These are phyloP conservation scores for Physocladia obscura DNA, from an alignment of 192 early-diverging fungal species.

Conservation along the genomic window DNA sequence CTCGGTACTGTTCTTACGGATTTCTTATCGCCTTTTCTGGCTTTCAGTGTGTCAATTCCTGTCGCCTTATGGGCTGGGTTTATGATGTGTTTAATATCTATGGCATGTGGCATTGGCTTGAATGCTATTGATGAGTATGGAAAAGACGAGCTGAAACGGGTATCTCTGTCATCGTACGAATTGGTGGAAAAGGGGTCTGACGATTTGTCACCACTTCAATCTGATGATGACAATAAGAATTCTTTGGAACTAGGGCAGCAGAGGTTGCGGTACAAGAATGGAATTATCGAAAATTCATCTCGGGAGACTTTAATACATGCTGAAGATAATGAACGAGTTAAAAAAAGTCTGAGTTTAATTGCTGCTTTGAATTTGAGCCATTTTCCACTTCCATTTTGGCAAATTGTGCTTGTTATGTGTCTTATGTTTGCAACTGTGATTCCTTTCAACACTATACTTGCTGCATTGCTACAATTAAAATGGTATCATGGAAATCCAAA, in stretches of 20 bases:
- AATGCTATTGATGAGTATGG: constrained; percentile 37
- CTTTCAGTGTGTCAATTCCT: constrained; percentile 35
- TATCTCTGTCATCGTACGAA: constrained; percentile 5
- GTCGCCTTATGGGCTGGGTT: constrained; percentile 53
- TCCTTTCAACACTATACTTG: constrained; percentile 67
- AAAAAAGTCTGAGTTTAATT: background rate
- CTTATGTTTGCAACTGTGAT: constrained; percentile 56
- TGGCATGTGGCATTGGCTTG: constrained; percentile 28
- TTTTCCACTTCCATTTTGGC: constrained; percentile 51
- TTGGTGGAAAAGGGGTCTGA: background rate
- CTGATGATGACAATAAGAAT: background rate
- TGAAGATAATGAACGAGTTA: too few species aligned
- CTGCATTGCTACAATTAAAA: constrained; percentile 52
- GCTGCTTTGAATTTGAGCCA: background rate
- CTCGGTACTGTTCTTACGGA: constrained; percentile 61
- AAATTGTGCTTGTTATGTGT: constrained; percentile 45
- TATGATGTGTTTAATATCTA: constrained; percentile 46
- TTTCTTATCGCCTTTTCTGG: constrained; percentile 51
- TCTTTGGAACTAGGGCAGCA: background rate
- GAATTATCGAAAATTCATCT: background rate
- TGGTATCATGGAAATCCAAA: constrained; percentile 55
- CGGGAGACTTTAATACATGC: background rate
- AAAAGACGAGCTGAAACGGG: constrained; percentile 1
- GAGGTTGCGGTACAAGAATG: too few species aligned
- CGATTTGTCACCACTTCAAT: background rate